Evolutionary conservation across 768 basidiomycete genomes (phyloP).

Genomic region (Calocybe gangraenosa): DNA sequence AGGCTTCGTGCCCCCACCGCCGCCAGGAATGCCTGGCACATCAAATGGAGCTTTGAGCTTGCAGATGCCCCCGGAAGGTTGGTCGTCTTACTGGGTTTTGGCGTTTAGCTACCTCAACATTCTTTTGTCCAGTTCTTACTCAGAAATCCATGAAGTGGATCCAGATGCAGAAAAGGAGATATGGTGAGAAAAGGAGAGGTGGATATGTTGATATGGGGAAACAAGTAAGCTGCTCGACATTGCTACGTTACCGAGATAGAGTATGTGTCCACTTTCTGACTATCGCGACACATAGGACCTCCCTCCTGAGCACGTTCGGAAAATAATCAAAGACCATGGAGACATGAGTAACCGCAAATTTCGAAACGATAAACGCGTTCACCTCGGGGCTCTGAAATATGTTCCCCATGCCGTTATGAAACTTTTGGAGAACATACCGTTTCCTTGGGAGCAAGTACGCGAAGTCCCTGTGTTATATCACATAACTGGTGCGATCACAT

Average conservation of each 20-base stretch:
- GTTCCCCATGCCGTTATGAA: conserved; percentile 99
- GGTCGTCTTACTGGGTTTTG: conserved; percentile 15
- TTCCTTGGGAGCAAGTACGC: conserved; percentile 98
- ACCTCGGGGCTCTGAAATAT: conserved; percentile 96
- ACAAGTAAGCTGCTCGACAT: conserved; percentile 51
- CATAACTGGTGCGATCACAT: conserved; percentile 98
- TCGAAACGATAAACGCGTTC: conserved; percentile 98
- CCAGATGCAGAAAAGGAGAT: conserved; percentile 89
- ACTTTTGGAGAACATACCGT: conserved; percentile 96
- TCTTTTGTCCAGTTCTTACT: conserved; percentile 51
- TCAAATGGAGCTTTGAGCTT: conserved; percentile 34
- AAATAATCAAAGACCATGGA: conserved; percentile 99
- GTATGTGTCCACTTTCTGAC: conserved; percentile 8
- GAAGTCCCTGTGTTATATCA: conserved; percentile 99
- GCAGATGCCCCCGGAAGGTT: conserved; percentile 45
- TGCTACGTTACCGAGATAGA: too few species aligned
- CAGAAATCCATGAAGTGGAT: conserved; percentile 97
- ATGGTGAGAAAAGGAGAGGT: conserved; percentile 86
- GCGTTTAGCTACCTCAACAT: conserved; percentile 16
- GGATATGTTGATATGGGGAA: conserved; percentile 92
- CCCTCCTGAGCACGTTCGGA: conserved; percentile 96
- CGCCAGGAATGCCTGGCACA: conserved; percentile 48
- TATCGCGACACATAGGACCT: conserved; percentile 58
- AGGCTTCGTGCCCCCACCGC: conserved; percentile 46
- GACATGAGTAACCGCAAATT: conserved; percentile 99